Evolutionary conservation across 306 rosid species (phyloP).

Genomic region (Betula pendula): DNA sequence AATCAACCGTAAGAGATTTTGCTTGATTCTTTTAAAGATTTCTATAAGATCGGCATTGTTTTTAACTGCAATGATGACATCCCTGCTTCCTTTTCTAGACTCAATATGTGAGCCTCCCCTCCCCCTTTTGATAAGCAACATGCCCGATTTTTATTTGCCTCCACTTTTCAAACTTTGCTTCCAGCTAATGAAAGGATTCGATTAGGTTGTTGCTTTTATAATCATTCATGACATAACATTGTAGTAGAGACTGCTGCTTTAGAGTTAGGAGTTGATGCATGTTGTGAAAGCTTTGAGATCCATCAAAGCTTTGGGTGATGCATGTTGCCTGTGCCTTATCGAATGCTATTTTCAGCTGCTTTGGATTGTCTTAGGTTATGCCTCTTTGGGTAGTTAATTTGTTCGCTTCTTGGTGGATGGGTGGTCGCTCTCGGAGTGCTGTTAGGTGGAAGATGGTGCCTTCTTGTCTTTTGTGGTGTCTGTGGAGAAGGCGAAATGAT

Average conservation of each 20-base stretch:
- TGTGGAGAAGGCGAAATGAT: no score
- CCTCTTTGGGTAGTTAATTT: no score
- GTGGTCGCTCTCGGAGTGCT: no score
- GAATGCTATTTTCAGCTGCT: no score
- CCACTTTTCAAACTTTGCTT: neutral
- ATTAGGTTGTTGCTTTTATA: neutral
- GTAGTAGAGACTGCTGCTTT: neutral
- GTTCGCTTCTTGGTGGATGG: no score
- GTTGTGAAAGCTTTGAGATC: neutral
- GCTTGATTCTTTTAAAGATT: constrained; percentile 2
- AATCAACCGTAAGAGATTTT: constrained; percentile 74
- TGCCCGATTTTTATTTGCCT: neutral
- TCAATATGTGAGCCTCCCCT: neutral
- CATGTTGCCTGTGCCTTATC: no score
- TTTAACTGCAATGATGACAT: constrained; percentile 5
- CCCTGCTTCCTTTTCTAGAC: neutral
- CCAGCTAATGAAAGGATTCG: neutral
- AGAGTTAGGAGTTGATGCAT: neutral
- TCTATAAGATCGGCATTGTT: neutral
- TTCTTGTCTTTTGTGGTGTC: no score
- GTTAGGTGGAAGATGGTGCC: no score
- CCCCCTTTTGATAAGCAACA: neutral
- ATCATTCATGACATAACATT: neutral
- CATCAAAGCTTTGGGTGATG: no score
- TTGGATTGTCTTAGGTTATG: no score